Base-by-base conservation (phyloP, 2,329 filamentous ascomycete genomes). In the Coniella lustricola region DNA sequence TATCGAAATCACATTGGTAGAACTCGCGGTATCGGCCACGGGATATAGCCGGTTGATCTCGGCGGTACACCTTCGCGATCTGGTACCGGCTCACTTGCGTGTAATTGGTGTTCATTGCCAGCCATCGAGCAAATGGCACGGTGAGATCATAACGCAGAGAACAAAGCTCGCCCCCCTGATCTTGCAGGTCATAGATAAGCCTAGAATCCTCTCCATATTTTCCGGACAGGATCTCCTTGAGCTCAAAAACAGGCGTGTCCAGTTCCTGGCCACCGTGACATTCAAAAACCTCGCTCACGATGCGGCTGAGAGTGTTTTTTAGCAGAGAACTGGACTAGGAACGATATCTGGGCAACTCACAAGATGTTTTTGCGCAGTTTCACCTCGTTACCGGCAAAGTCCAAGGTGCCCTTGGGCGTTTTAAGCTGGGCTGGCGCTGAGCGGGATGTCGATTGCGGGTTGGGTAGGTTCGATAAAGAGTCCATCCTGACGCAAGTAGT, bases 1-100 rank as follows among this genome's bases (percentile, higher is more conserved):
- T 91, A 64, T 96, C 90, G 62, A 96, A 94, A 69, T 97, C 91
- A 71, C 90, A 96, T 68, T 96, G 90, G 72, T 94, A 95, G 68
- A 95, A 95, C 69, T 96, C 91, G 61, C 91, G 81, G 85, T 95
- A 93, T 47, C 90, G 82, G 44, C 90, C 91, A 65, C 94, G 93
- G 54, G 85, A 87, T 71, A 96, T 88, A 53, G 89, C 86, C 16
- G 86, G 85, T 36, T 53, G 51, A 33, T 90, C 86, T 64, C 85
- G 72, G 53, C 86, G 75, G 68, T 89, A 90, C 43, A 90, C 85
- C 66, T 90, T 90, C 58, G 89, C 90, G 57, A 97, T 90, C 70
- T 95, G 90, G 67, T 95, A 96, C 61, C 91, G 81, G 73, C 95
- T 95, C 71, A 95, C 90, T 66, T 76, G 84, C 65, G n/a, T n/a